Evolutionary conservation across 768 basidiomycete species (phyloP).

Genomic region (Termitomyces sp.): DNA sequence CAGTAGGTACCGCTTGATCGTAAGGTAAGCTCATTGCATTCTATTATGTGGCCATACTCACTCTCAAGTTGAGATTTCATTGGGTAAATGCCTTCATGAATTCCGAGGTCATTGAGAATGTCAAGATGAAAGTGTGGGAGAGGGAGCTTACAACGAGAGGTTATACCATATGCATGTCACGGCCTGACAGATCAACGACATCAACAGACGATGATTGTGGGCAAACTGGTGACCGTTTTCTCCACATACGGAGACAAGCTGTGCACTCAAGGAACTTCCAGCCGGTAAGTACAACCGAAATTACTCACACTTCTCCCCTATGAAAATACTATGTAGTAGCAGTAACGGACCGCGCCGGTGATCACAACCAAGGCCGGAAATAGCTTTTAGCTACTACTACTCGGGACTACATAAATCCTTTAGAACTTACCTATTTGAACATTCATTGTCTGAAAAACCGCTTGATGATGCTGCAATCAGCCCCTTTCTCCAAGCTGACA

Average conservation of each 20-base stretch:
- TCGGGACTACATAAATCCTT: no score
- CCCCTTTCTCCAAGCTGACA: no score
- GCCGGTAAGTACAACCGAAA: not conserved
- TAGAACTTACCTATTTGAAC: no score
- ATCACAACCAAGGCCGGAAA: no score
- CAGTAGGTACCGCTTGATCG: not conserved
- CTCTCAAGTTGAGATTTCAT: not conserved
- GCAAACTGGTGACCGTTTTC: not conserved
- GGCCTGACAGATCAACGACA: not conserved
- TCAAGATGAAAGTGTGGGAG: not conserved
- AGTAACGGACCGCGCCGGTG: no score
- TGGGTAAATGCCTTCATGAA: not conserved
- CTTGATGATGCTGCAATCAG: no score
- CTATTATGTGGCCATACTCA: not conserved
- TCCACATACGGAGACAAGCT: not conserved
- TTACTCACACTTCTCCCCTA: no score
- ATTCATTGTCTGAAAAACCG: no score
- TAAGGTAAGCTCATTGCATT: not conserved
- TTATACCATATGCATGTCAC: not conserved
- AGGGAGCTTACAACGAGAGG: not conserved
- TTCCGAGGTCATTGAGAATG: not conserved
- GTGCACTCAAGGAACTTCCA: no score
- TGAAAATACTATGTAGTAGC: no score
- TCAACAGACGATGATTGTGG: not conserved
- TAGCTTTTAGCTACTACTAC: no score